These are phyloP conservation scores for Yamadazyma oceani DNA, from an alignment of 1,139 yeast species.

Conservation along the genomic window DNA sequence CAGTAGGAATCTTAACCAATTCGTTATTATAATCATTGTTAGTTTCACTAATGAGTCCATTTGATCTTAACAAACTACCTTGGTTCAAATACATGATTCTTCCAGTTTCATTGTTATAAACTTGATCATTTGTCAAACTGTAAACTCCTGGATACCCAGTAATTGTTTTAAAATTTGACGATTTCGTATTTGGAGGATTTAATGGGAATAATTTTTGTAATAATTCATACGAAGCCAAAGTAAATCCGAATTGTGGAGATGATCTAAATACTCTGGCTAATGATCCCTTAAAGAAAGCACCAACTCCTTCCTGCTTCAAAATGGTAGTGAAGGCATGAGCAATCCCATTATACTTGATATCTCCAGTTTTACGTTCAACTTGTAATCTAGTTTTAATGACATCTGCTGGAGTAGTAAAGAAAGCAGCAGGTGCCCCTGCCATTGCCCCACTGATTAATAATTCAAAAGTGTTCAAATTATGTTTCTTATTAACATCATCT, in stretches of 20 bases:
- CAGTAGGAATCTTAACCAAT: constrained; percentile 45
- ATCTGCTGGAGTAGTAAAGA: constrained; percentile 93
- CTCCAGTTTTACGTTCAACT: constrained; percentile 78
- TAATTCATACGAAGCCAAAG: constrained; percentile 92
- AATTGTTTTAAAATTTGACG: constrained; percentile 45
- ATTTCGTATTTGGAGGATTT: constrained; percentile 46
- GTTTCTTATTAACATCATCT: constrained; percentile 44
- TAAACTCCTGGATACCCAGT: constrained; percentile 51
- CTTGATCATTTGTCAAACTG: constrained; percentile 49
- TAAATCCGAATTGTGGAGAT: constrained; percentile 97
- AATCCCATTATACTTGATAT: constrained; percentile 74
- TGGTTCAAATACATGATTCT: constrained; percentile 42
- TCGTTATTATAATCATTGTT: constrained; percentile 30
- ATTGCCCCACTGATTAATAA: constrained; percentile 85
- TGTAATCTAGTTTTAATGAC: constrained; percentile 95
- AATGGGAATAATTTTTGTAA: constrained; percentile 54
- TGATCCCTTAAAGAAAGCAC: constrained; percentile 95
- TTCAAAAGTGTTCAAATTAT: constrained; percentile 72
- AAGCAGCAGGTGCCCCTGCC: constrained; percentile 99
- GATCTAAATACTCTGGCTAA: constrained; percentile 93
- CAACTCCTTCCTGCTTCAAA: constrained; percentile 68
- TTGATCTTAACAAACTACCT: constrained; percentile 25
- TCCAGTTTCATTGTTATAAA: constrained; percentile 38
- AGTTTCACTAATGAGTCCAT: constrained; percentile 20
- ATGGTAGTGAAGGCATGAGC: constrained; percentile 75